Percentiles rank a stretch among this genome's conserved stretches.
Evolutionary conservation across 306 rosid genomes (phyloP).

Genomic region (Sphenostylis stenocarpa): DNA sequence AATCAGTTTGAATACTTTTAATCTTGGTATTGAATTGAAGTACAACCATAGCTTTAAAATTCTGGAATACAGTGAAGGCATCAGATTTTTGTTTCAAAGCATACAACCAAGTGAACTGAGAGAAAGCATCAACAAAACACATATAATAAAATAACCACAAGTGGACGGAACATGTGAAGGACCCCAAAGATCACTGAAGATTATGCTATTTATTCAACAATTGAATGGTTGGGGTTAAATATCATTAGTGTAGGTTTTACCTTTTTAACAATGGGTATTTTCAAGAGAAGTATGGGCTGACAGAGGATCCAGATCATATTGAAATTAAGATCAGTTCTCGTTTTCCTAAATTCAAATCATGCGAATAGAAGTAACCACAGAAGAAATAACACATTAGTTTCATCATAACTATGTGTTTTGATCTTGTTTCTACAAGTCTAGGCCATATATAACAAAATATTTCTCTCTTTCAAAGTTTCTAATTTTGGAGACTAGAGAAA

Average conservation of each 20-base stretch:
- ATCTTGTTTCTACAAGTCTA: neutral
- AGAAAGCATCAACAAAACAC: no score
- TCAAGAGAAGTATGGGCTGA: neutral
- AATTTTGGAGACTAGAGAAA: neutral
- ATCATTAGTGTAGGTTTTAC: neutral
- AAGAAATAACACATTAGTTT: neutral
- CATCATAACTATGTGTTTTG: neutral
- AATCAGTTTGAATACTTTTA: no score
- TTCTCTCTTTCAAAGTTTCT: neutral
- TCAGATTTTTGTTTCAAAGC: no score
- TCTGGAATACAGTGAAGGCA: neutral
- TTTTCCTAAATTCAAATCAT: neutral
- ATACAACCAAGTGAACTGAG: no score
- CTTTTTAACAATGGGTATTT: neutral
- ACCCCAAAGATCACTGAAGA: no score
- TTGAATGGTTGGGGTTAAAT: neutral
- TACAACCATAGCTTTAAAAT: no score
- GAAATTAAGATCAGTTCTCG: neutral
- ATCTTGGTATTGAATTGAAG: no score
- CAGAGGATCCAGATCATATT: neutral
- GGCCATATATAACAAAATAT: neutral
- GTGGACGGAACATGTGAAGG: no score
- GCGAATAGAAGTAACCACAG: neutral
- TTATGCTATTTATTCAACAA: neutral
- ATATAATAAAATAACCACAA: no score